Evolutionary conservation across 1,284 basidiomycete species (phyloP).

Genomic region (Neotropicomus parvogracilis): DNA sequence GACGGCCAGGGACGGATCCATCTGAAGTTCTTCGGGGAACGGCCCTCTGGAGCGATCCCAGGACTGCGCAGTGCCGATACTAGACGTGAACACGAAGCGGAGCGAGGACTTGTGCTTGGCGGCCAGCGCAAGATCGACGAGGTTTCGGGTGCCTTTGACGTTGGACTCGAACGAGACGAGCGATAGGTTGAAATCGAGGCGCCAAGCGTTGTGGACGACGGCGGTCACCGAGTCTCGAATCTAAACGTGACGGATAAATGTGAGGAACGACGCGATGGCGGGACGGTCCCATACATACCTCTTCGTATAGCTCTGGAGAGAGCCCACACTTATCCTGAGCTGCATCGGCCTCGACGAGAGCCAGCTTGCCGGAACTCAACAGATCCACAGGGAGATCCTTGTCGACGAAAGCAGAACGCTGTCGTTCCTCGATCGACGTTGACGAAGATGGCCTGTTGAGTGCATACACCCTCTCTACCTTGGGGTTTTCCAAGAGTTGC

Average conservation of each 20-base stretch:
- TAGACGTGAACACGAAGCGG: conserved; percentile 34
- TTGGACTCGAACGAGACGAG: conserved; percentile 38
- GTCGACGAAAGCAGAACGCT: conserved; percentile 11
- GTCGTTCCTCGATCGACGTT: conserved; percentile 5
- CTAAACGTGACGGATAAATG: neutral
- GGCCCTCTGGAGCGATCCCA: conserved; percentile 24
- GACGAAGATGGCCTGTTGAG: conserved; percentile 20
- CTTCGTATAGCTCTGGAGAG: conserved; percentile 2
- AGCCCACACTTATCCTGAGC: conserved; percentile 14
- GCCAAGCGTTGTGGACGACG: conserved; percentile 35
- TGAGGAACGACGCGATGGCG: neutral
- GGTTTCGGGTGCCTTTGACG: conserved; percentile 34
- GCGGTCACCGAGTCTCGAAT: neutral
- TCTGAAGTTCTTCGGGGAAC: conserved; percentile 28
- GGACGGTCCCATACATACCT: conserved; percentile 3
- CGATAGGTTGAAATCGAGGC: conserved; percentile 40
- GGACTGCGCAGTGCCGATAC: conserved; percentile 22
- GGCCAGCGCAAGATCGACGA: conserved; percentile 36
- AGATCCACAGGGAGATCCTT: conserved; percentile 3
- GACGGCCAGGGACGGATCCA: conserved; percentile 17
- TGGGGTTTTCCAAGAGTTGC: conserved; percentile 13
- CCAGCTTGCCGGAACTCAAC: conserved; percentile 11
- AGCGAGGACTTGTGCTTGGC: neutral
- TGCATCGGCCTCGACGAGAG: conserved; percentile 15
- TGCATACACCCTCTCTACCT: conserved; percentile 23